Conservation (phyloP, 1,139 yeast species). For the Taiozyma sp. region DNA sequence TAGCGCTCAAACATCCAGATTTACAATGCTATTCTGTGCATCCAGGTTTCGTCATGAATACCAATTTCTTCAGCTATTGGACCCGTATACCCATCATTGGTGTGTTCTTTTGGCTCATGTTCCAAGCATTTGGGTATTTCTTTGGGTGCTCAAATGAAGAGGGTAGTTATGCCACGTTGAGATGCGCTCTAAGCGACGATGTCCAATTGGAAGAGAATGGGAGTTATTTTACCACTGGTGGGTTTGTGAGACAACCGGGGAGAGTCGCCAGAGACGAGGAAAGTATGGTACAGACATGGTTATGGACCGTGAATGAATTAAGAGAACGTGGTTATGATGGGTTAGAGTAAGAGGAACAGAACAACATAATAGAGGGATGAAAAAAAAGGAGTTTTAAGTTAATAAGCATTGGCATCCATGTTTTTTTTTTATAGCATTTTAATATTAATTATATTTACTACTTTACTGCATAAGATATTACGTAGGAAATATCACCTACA, state of each 20-base stretch:
- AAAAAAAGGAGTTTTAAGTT: neutral
- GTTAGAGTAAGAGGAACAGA: neutral
- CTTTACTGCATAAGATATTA: neutral
- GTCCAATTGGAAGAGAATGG: constrained; percentile 55
- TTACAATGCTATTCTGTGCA: constrained; percentile 65
- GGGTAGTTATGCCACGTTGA: constrained; percentile 63
- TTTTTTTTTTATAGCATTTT: neutral
- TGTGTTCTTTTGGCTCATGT: constrained; percentile 59
- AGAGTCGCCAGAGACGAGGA: constrained; percentile 52
- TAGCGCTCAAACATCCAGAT: constrained; percentile 63
- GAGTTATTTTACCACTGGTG: constrained; percentile 58
- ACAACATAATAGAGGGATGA: neutral
- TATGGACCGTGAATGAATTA: constrained; percentile 71
- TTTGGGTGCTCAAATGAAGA: constrained; percentile 70
- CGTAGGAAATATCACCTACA: too few relatives aligned
- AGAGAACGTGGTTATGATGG: constrained; percentile 41
- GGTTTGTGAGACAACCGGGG: constrained; percentile 50
- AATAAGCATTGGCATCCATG: neutral
- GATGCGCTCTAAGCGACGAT: constrained; percentile 54
- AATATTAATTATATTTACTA: too few relatives aligned
- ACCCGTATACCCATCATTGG: constrained; percentile 76
- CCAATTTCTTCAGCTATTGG: constrained; percentile 70
- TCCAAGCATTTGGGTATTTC: constrained; percentile 60
- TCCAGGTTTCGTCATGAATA: constrained; percentile 82
- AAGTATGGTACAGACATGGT: constrained; percentile 70